These are phyloP conservation scores for Phialophora expanda DNA, from an alignment of 2,329 filamentous ascomycete species.

Conservation along the genomic window DNA sequence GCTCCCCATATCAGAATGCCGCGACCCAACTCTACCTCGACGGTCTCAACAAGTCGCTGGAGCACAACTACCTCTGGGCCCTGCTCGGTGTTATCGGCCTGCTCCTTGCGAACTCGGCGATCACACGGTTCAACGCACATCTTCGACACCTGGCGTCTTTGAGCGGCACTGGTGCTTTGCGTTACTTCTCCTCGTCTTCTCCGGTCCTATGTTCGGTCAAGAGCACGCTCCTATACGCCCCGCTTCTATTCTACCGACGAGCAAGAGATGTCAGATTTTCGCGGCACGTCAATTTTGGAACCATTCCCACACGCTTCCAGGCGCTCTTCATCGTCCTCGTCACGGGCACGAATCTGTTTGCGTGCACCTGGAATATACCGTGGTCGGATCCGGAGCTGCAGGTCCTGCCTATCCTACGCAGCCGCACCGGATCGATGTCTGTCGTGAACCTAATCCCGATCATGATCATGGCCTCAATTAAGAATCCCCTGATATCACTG, in stretches of 20 bases:
- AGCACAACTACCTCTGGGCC: slow-evolving; percentile 66
- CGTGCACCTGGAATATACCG: slow-evolving; percentile 56
- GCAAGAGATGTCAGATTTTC: slow-evolving; percentile 54
- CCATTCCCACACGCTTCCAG: slow-evolving; percentile 55
- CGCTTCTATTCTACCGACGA: slow-evolving; percentile 51
- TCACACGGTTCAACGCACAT: slow-evolving; percentile 67
- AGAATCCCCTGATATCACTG: slow-evolving; percentile 51
- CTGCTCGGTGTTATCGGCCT: slow-evolving; percentile 67
- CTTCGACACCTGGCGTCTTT: slow-evolving; percentile 76
- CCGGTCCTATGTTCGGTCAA: slow-evolving; percentile 69
- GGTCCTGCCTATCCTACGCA: slow-evolving; percentile 49
- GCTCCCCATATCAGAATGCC: slow-evolving; percentile 35
- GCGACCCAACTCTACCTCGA: slow-evolving; percentile 37
- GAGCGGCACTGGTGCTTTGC: slow-evolving; percentile 68
- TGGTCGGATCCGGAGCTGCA: slow-evolving; percentile 45
- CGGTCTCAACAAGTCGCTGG: slow-evolving; percentile 60
- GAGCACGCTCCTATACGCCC: slow-evolving; percentile 63
- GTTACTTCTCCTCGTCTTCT: slow-evolving; percentile 71
- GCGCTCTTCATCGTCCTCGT: slow-evolving; percentile 49
- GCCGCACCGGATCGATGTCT: slow-evolving; percentile 51
- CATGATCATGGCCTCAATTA: slow-evolving; percentile 50
- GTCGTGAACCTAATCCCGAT: slow-evolving; percentile 53
- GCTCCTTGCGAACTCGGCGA: slow-evolving; percentile 70
- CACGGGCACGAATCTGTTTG: slow-evolving; percentile 53
- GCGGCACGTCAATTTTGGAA: slow-evolving; percentile 52